Evolutionary conservation across 192 early-diverging fungal genomes (phyloP), one percentile per base, ranked within the genome.

Genomic region (Radiomyces spectabilis): DNA sequence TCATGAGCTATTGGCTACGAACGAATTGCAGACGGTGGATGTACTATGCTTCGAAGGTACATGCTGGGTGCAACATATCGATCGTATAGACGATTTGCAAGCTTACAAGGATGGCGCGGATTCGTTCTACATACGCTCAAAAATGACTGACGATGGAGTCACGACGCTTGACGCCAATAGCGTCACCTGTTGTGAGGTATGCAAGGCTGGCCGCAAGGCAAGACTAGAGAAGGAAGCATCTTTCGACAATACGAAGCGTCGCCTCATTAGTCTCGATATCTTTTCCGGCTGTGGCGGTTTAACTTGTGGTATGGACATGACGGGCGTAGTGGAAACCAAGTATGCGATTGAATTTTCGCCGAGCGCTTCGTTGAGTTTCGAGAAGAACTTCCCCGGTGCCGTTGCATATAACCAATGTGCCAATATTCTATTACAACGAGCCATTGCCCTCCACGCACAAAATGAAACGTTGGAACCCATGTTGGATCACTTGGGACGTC

Each of bases 271-370:
- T 1, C 55, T 87, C 27, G 85, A 87, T 55, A 65, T 87, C 39
- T 87, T 87, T 51, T 76, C 80, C 4, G 85, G 85, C 6, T 85
- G 84, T 55, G 85, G 85, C 12, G 85, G 85, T 4, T 53, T 87
- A 27, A 84, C 83, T 2, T 66, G 65, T 24, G 85, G 85, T 27
- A 68, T 86, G 72, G 77, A 83, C 18, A 51, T 68, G 33, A 71
- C 71, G 0, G 79, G 76, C 0, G 54, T 78, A 4, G 66, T 85
- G 31, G 75, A 85, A 44, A 86, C 83, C 12, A 56, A 57, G 33
- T 83, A 78, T 59, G 77, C 85, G 0, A 72, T 87, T 12, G 85
- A 87, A 47, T 81, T 77, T 57, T 69, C 75, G 48, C 53, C 66
- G 16, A 73, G 71, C 13, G 85, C 85, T 0, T 76, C 80, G 3